Conservation (phyloP, 1,284 basidiomycete genomes). For the Malassezia caprae region DNA sequence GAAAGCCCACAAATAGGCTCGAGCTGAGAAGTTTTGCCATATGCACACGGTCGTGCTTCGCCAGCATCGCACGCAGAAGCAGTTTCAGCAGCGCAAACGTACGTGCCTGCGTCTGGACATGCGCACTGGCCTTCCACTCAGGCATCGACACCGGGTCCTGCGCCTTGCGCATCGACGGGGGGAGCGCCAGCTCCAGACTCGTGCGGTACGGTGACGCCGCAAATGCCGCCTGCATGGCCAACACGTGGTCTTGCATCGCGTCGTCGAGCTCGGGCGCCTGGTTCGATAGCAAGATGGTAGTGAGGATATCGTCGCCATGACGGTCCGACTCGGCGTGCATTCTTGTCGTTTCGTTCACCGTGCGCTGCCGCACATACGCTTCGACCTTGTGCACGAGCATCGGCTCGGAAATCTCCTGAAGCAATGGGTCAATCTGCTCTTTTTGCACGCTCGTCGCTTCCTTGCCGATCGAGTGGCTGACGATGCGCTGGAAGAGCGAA, state of each 20-base stretch:
- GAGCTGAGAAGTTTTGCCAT: constrained; percentile 35
- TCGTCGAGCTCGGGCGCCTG: constrained; percentile 22
- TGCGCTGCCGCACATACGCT: constrained; percentile 39
- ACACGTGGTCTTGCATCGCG: constrained; percentile 24
- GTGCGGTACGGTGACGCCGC: constrained; percentile 37
- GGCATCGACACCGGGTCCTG: constrained; percentile 22
- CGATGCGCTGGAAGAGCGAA: constrained; percentile 43
- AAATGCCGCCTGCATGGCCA: constrained; percentile 38
- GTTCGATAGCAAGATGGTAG: constrained; percentile 33
- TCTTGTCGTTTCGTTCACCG: constrained; percentile 27
- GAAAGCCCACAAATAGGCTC: constrained; percentile 32
- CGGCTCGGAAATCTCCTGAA: constrained; percentile 33
- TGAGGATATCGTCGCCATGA: constrained; percentile 40
- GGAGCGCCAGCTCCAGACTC: constrained; percentile 32
- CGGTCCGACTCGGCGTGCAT: constrained; percentile 25
- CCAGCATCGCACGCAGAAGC: constrained; percentile 34
- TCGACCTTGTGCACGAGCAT: constrained; percentile 38
- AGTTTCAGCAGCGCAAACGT: constrained; percentile 44
- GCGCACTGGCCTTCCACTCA: constrained; percentile 26
- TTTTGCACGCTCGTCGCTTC: constrained; percentile 34
- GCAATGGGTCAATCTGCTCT: constrained; percentile 37
- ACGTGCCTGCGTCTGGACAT: constrained; percentile 28
- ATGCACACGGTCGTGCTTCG: constrained; percentile 39
- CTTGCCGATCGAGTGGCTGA: constrained; percentile 35
- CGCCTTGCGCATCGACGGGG: constrained; percentile 27